A percentile compares a stretch with the other conserved stretches of the same genome.
These are phyloP conservation scores for Cryptosporidium muris DNA, from an alignment of 169 alveolate genomes.

Conservation along the genomic window DNA sequence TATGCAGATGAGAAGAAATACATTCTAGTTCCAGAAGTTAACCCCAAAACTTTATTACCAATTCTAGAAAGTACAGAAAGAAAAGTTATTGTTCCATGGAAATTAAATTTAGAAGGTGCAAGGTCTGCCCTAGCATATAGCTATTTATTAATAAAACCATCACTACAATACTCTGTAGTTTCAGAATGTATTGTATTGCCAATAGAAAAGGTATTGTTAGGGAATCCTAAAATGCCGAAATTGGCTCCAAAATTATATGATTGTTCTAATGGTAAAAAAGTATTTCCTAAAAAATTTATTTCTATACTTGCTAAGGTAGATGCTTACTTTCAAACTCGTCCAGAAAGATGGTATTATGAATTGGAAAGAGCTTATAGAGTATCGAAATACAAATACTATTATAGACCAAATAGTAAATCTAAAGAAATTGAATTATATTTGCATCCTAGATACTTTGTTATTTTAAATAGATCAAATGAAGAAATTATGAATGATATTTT, in stretches of 20 bases:
- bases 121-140: constrained; percentile 49
- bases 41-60: constrained; percentile 2
- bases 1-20: neutral
- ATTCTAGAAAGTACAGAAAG: constrained; percentile 12
- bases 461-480: neutral
- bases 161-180: constrained; percentile 23
- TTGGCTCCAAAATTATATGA: constrained; percentile 34
- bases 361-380: constrained; percentile 55
- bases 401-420: constrained; percentile 51
- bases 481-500: constrained; percentile 54
- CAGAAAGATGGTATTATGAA: constrained; percentile 27
- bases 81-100: constrained; percentile 30
- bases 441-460: constrained; percentile 51
- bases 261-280: constrained; percentile 18
- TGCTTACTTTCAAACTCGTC: constrained; percentile 31
- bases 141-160: constrained; percentile 10
- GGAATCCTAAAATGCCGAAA: constrained; percentile 17
- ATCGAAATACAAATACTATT: constrained; percentile 22
- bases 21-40: constrained; percentile 39
- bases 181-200: constrained; percentile 47
- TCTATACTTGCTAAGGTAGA: constrained; percentile 40
- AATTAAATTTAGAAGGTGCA: constrained; percentile 52
- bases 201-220: constrained; percentile 7
- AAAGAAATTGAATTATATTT: constrained; percentile 27
- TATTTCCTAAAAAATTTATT: constrained; percentile 14